A percentile compares a stretch with the other conserved stretches of the same genome.
phyloP scores from a whole-genome alignment of 441 rosid genomes.

The Rhodomyrtus psidioides region DNA sequence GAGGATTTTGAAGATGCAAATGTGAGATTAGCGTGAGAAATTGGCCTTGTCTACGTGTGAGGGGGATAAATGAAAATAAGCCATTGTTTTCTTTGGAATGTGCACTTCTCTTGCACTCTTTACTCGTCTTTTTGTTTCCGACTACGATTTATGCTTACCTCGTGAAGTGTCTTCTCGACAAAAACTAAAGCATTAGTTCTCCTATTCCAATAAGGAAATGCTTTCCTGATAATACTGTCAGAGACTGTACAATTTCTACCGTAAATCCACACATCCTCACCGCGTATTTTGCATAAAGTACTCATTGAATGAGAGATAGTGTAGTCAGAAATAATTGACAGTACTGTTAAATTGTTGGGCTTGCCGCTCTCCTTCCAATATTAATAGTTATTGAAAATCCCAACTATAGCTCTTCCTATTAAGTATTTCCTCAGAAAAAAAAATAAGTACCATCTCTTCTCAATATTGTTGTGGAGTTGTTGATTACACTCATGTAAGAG shows the following conservation, averaged over 20 bases:
- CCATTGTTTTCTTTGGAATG: background rate
- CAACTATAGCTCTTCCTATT: background rate
- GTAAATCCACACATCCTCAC: too few relatives aligned
- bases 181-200: background rate
- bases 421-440: background rate
- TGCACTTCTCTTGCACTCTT: background rate
- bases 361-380: too few relatives aligned
- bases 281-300: too few relatives aligned
- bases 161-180: background rate
- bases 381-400: background rate
- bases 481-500: background rate
- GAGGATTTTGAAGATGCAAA: background rate
- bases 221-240: too few relatives aligned
- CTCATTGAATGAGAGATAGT: too few relatives aligned
- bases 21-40: background rate
- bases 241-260: too few relatives aligned
- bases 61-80: background rate
- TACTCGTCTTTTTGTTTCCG: background rate
- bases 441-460: background rate
- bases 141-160: background rate
- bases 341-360: rapidly evolving
- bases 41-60: background rate
- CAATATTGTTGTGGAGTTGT: background rate
- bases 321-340: too few relatives aligned
- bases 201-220: background rate